phyloP scores from a whole-genome alignment of 768 basidiomycete species.

The Leccinum arenicola region DNA sequence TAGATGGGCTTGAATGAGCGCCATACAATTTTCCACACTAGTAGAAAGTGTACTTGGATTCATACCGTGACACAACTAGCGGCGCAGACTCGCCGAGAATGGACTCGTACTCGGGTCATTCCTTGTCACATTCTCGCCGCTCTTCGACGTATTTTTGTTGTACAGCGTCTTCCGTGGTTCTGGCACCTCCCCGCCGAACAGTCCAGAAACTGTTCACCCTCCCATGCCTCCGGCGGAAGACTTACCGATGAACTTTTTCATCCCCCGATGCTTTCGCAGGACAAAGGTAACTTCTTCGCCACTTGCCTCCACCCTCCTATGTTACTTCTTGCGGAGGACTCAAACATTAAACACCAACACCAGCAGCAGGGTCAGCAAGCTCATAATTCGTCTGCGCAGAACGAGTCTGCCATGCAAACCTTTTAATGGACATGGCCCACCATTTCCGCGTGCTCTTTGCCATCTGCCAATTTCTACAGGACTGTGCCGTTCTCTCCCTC shows the following conservation, averaged over 20 bases:
- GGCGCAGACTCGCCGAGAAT: too few species aligned
- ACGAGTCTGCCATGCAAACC: conserved; percentile 37
- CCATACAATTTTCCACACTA: too few species aligned
- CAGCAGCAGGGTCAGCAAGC: too few species aligned
- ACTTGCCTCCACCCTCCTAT: conserved; percentile 41
- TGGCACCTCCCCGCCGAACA: conserved; percentile 69
- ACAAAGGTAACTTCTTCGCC: conserved; percentile 51
- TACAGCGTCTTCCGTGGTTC: conserved; percentile 56
- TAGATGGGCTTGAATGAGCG: too few species aligned
- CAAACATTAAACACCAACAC: conserved; percentile 16
- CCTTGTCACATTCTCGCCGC: conserved; percentile 55
- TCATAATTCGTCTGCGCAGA: conserved; percentile 15
- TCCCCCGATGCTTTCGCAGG: conserved; percentile 55
- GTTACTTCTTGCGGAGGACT: conserved; percentile 42
- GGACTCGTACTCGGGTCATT: conserved; percentile 27
- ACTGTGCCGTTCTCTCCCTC: background rate
- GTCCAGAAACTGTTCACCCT: conserved; percentile 58
- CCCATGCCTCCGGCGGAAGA: conserved; percentile 67
- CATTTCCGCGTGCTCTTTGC: background rate
- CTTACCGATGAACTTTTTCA: conserved; percentile 73
- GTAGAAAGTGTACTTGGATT: too few species aligned
- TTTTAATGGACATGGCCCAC: conserved; percentile 18
- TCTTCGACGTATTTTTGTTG: conserved; percentile 64
- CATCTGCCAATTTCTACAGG: conserved; percentile 6
- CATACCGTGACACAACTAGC: too few species aligned